Evolutionary conservation across 495 filamentous ascomycete genomes (phyloP), one percentile per base, ranked within the genome.

Genomic region (Emericellopsis terricola): DNA sequence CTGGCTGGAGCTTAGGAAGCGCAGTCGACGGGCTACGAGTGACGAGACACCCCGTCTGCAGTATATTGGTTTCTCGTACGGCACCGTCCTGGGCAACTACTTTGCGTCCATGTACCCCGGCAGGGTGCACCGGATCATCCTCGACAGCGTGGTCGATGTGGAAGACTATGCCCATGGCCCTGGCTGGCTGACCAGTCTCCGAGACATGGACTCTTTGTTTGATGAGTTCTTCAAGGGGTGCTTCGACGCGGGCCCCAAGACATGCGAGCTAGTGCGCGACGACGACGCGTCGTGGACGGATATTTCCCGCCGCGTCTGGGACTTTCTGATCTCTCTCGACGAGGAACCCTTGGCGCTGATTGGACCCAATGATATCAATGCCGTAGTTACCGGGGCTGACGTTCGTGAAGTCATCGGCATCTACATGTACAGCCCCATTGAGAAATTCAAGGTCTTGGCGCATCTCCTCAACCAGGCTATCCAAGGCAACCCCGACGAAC

Each of bases 1-100:
- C 24, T 3, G 15, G 17, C 10, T 13, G 16, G 21, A 23, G 15
- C 14, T 10, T 4, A 8, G n/a, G 17, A 16, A 15, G 10, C 2
- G 2, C 10, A 18, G 8, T 2, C 8, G 24, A 10, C n/a, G 8
- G 17, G 28, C 8, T 17, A 33, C 19, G 8, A 29, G 27, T n/a
- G 33, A 21, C 9, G 15, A 43, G 35, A 29, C 19, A 8, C 34
- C 45, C 0, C 24, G 48, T 19, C 40, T 74, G 6, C 48, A 68
- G 21, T 77, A 69, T 40, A 68, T 69, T 63, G 72, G 71, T 0
- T 55, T 72, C n/a, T 71, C 65, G 1, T 76, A 77, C 42, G 73
- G 72, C 0, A 71, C 69, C 1, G 34, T 70, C 4, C 51, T 76
- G 0, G 73, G 72, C 2, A 52, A 64, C 37, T 73, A 45, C 15